phyloP scores from a whole-genome alignment of 106 monocot genomes.

The Triglochin maritima region DNA sequence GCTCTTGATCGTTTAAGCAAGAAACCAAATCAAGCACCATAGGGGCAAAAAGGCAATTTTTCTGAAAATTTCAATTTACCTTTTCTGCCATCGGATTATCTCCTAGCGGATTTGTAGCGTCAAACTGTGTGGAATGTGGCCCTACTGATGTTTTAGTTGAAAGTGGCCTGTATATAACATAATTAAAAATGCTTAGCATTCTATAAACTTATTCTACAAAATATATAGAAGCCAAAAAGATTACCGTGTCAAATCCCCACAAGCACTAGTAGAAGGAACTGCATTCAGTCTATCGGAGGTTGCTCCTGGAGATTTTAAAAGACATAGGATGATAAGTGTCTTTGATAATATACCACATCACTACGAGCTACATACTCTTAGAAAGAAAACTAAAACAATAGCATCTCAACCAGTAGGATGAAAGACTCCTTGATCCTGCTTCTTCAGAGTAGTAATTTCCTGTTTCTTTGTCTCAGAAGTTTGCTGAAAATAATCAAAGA shows the following conservation, averaged over 20 bases:
- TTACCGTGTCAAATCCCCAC: background rate
- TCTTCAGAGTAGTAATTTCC: slow-evolving; percentile 13
- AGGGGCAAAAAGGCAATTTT: no score
- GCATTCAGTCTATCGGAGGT: background rate
- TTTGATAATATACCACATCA: no score
- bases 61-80: slow-evolving; percentile 2
- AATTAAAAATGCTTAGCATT: no score
- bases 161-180: slow-evolving; percentile 14
- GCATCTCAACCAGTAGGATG: no score
- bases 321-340: no score
- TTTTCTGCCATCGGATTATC: slow-evolving; percentile 13
- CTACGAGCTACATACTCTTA: no score
- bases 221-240: background rate
- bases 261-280: background rate
- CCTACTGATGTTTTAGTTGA: slow-evolving; percentile 7
- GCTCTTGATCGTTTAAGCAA: no score
- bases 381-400: no score
- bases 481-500: slow-evolving; percentile 7
- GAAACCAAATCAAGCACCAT: background rate
- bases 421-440: background rate
- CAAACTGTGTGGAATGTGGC: slow-evolving; percentile 1
- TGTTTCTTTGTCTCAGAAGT: background rate
- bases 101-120: background rate
- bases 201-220: no score
- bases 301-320: no score